Conservation (phyloP, 306 rosid species). For the Heteromeles arbutifolia region DNA sequence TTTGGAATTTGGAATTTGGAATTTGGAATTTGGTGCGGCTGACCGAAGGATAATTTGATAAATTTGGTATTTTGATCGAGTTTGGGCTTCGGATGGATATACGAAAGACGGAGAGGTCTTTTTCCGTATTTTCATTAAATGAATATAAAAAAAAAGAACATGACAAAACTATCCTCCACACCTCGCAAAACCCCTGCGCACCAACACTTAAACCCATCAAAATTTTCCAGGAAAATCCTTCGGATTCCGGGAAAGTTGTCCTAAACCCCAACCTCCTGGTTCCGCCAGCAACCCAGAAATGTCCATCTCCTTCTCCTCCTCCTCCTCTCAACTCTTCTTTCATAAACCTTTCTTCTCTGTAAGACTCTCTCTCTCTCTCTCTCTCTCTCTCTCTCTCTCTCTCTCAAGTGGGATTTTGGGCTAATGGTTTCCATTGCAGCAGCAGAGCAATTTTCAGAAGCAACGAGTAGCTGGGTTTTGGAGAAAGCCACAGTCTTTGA, state of each 20-base stretch:
- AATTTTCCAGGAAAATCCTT: neutral
- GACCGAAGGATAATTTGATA: neutral
- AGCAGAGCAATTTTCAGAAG: constrained; percentile 34
- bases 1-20: too few species aligned
- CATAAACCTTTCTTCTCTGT: constrained; percentile 27
- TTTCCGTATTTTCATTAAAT: neutral
- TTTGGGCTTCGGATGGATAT: neutral
- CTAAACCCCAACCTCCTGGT: neutral
- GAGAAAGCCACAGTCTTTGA: constrained; percentile 18
- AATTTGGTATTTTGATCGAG: neutral
- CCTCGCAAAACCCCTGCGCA: neutral
- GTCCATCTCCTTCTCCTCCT: constrained; percentile 20
- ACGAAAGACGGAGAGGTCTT: neutral
- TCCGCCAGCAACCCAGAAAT: constrained; percentile 6
- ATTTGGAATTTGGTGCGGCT: too few species aligned
- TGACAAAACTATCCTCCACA: neutral
- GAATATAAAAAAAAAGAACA: too few species aligned
- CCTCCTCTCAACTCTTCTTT: constrained; percentile 13
- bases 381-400: neutral
- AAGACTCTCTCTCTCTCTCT: constrained; percentile 16
- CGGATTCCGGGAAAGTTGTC: neutral
- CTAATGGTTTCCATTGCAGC: constrained; percentile 15
- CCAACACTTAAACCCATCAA: neutral
- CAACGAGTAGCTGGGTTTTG: constrained; percentile 31
- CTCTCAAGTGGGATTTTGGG: neutral